Evolutionary conservation across 2,329 filamentous ascomycete species (phyloP).

Genomic region (Fusarium armeniacum): DNA sequence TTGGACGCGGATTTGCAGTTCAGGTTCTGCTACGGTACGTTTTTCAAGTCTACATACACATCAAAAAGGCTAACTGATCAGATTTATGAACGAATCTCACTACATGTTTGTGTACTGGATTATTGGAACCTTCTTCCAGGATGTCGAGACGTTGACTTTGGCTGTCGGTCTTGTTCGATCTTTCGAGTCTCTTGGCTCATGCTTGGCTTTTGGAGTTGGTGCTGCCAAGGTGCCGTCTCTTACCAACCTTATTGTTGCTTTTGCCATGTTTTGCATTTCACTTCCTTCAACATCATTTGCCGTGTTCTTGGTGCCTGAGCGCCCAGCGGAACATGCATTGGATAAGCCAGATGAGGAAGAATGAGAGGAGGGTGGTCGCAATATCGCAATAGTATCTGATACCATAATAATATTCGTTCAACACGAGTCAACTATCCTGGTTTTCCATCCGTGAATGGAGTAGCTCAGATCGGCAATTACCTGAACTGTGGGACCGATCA

Average conservation of each 20-base stretch:
- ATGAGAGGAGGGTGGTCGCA: not conserved
- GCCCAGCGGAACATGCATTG: conserved; percentile 30
- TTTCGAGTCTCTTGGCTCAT: conserved; percentile 64
- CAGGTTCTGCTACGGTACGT: conserved; percentile 62
- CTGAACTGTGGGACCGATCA: not conserved
- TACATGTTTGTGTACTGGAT: conserved; percentile 68
- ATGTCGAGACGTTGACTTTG: conserved; percentile 65
- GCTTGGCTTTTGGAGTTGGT: conserved; percentile 63
- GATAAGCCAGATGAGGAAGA: conserved; percentile 15
- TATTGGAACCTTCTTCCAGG: conserved; percentile 64
- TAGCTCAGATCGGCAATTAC: too few species aligned
- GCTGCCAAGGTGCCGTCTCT: conserved; percentile 61
- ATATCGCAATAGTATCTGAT: not conserved
- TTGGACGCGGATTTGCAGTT: conserved; percentile 62
- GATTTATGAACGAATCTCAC: conserved; percentile 65
- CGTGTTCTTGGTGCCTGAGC: conserved; percentile 56
- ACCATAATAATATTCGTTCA: not conserved
- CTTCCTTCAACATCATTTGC: conserved; percentile 56
- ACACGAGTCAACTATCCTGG: not conserved
- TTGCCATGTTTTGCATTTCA: conserved; percentile 62
- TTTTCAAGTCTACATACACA: accelerated
- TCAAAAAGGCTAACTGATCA: conserved; percentile 13
- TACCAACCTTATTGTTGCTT: conserved; percentile 63
- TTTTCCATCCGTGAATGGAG: not conserved
- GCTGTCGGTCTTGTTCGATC: conserved; percentile 63